Conservation (phyloP, 179 eudicot genomes). For the Beta lomatogona region DNA sequence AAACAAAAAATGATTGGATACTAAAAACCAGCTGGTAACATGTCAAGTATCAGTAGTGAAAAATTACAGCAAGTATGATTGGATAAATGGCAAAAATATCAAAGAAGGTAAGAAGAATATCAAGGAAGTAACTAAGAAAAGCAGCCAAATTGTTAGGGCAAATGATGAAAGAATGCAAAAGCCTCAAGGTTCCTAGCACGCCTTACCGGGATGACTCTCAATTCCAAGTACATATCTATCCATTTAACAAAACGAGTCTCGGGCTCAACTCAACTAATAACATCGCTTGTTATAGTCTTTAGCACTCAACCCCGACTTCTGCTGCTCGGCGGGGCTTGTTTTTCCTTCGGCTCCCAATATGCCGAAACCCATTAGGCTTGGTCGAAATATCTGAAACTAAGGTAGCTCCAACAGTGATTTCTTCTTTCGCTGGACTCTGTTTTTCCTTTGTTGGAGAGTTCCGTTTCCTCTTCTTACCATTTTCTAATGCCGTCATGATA, state of each 20-base stretch:
- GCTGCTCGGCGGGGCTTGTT: conserved; percentile 88
- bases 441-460: conserved; percentile 51
- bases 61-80: conserved; percentile 32
- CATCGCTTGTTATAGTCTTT: conserved; percentile 13
- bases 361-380: conserved; percentile 66
- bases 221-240: conserved; percentile 16
- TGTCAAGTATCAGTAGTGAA: conserved; percentile 32
- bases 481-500: conserved; percentile 33
- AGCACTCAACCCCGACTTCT: conserved; percentile 74
- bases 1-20: conserved; percentile 8
- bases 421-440: conserved; percentile 42
- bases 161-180: conserved; percentile 37
- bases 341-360: conserved; percentile 74
- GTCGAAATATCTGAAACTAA: conserved; percentile 43
- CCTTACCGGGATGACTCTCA: conserved; percentile 31
- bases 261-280: conserved; percentile 19
- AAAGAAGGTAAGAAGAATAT: background rate
- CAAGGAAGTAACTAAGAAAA: conserved; percentile 17
- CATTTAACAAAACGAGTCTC: background rate
- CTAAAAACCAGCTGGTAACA: conserved; percentile 18
- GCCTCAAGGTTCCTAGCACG: conserved; percentile 11
- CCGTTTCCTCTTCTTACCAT: conserved; percentile 58
- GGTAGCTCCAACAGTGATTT: conserved; percentile 44
- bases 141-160: conserved; percentile 30
- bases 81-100: conserved; percentile 10